Base-by-base conservation (phyloP, 2,329 filamentous ascomycete genomes). In the Exophiala dermatitidis region DNA sequence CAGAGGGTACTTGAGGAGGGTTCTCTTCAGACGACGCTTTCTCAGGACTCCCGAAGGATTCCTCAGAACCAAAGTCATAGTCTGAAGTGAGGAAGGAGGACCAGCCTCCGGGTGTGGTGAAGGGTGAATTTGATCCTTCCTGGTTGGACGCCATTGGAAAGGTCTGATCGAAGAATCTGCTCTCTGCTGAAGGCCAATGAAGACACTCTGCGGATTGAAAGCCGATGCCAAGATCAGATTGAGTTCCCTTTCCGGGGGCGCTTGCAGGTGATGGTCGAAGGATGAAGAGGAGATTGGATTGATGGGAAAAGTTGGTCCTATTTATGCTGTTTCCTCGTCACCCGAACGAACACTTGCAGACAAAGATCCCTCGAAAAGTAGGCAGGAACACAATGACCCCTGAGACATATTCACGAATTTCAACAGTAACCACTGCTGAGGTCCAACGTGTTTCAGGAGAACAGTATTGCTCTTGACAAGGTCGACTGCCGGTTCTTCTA, bases 101-200 rank as follows among this genome's bases (percentile, higher is more conserved):
- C 46, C 46, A 29, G 46, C 34, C 46, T 48, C 46, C 46, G 3
- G 32, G 34, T 29, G 46, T n/a, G n/a, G 8, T n/a, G 10, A 12
- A 38, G 28, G 19, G 42, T 28, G 40, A 43, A n/a, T 45, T 31
- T 48, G 46, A 48, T 48, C 46, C 46, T 48, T 48, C 46, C 7
- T 10, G 32, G 26, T 38, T n/a, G 12, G 4, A 29, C 32, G 46
- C 46, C 46, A 48, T 48, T 28, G 10, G 46, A 38, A 38, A 48
- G 46, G 46, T 37, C 38, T 30, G 34, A 48, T 48, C 46, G 10
- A 28, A 5, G 46, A 32, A 48, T 37, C 33, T 10, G 19, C 32
- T 38, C n/a, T 38, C 10, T 32, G n/a, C 9, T 12, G 8, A 45
- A 45, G n/a, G 12, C 5, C 9, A 6, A 26, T 38, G 6, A 26